phyloP scores from a whole-genome alignment of 2,329 filamentous ascomycete species.

The Ophiocordyceps camponoti-leonardi region DNA sequence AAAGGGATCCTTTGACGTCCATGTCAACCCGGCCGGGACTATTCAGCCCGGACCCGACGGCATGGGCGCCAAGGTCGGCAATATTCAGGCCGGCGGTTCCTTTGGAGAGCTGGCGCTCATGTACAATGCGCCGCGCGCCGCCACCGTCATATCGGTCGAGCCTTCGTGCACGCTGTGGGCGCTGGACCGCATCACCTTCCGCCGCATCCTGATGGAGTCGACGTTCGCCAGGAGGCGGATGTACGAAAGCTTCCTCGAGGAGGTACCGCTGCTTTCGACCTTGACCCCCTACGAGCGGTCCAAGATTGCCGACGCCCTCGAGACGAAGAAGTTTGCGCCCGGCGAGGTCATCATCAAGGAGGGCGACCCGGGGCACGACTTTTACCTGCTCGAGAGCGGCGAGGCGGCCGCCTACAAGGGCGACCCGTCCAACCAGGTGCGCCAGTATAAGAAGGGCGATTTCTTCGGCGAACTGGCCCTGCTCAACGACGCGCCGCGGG shows the following conservation, averaged over 20 bases:
- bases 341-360: slow-evolving; percentile 78
- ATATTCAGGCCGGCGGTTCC: slow-evolving; percentile 73
- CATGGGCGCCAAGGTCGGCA: slow-evolving; percentile 66
- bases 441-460: slow-evolving; percentile 76
- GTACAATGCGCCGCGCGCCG: slow-evolving; percentile 95
- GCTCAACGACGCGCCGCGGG: slow-evolving; percentile 82
- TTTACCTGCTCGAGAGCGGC: slow-evolving; percentile 79
- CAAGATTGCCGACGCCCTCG: slow-evolving; percentile 92
- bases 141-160: slow-evolving; percentile 77
- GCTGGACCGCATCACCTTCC: slow-evolving; percentile 88
- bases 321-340: slow-evolving; percentile 69
- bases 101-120: slow-evolving; percentile 95
- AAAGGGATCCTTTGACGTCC: slow-evolving; percentile 75
- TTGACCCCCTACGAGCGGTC: slow-evolving; percentile 86
- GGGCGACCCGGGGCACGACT: slow-evolving; percentile 79
- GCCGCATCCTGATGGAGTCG: slow-evolving; percentile 94
- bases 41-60: slow-evolving; percentile 69
- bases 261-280: slow-evolving; percentile 69
- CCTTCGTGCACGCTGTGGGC: slow-evolving; percentile 74
- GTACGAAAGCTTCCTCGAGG: slow-evolving; percentile 93
- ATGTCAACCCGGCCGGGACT: slow-evolving; percentile 63
- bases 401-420: slow-evolving; percentile 75
- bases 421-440: slow-evolving; percentile 53
- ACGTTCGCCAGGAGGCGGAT: slow-evolving; percentile 90
- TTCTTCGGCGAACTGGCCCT: slow-evolving; percentile 94